phyloP scores from a whole-genome alignment of 768 basidiomycete genomes.

The Termitomyces sp. region DNA sequence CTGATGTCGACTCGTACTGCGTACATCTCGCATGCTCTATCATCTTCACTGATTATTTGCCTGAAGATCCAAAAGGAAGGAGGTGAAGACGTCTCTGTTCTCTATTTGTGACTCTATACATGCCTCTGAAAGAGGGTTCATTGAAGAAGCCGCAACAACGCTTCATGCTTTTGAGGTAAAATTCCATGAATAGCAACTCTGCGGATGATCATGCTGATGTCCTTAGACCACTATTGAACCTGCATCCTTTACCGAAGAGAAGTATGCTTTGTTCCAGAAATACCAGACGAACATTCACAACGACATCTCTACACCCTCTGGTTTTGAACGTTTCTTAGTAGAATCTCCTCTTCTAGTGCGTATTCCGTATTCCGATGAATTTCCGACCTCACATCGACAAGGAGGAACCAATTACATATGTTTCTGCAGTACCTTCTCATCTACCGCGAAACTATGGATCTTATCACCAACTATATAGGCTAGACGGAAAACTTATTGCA shows the following conservation, averaged over 20 bases:
- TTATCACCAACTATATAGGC: constrained; percentile 84
- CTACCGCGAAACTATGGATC: constrained; percentile 85
- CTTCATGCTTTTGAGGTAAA: constrained; percentile 62
- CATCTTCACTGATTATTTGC: background rate
- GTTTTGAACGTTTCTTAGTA: constrained; percentile 77
- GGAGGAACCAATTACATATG: constrained; percentile 62
- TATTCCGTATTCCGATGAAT: constrained; percentile 1
- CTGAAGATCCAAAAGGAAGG: constrained; percentile 10
- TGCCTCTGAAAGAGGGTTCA: constrained; percentile 44
- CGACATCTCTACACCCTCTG: constrained; percentile 49
- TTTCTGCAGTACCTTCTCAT: constrained; percentile 40
- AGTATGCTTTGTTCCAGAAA: constrained; percentile 68
- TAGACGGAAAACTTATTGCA: constrained; percentile 81
- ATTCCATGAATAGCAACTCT: background rate
- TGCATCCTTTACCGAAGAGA: constrained; percentile 74
- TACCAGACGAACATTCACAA: constrained; percentile 82
- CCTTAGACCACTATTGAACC: constrained; percentile 71
- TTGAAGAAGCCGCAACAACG: constrained; percentile 23
- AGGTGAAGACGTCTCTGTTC: constrained; percentile 28
- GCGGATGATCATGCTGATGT: background rate
- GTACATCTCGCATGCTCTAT: background rate
- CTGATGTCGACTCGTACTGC: constrained; percentile 8
- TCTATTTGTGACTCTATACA: constrained; percentile 51
- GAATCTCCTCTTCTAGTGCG: constrained; percentile 70
- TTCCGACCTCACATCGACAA: constrained; percentile 20